Evolutionary conservation across 768 basidiomycete species (phyloP), one percentile per base, ranked within the genome.

Genomic region (Erythrobasidium yunnanense): DNA sequence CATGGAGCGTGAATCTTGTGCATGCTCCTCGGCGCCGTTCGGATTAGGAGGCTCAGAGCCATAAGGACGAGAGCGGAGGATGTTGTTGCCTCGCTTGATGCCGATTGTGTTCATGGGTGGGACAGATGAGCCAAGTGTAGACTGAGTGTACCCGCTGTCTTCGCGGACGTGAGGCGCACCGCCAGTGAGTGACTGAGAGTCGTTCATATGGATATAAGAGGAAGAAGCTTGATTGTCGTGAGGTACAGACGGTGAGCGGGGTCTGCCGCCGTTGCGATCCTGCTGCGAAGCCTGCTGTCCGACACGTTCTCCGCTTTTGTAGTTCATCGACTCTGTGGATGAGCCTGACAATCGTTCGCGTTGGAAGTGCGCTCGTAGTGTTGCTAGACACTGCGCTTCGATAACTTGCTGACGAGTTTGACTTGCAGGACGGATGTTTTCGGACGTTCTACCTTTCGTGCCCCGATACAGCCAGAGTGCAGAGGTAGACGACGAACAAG

Each of bases 171-270:
- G 60, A 52, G 6, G 4, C 11, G 54, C 15, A 55, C 23, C 7
- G 11, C n/a, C 18, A 8, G 27, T 25, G 23, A 11, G 34, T 13
- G 54, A 29, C 8, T 22, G 7, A 25, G 54, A 27, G 13, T 22
- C 15, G 54, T 55, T 55, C 54, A 55, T 55, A 32, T 55, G 54
- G 8, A 55, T 55, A 32, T 55, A 55, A 11, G 54, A 55, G 13
- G 50, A 8, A 45, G n/a, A n/a, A n/a, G n/a, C n/a, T n/a, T n/a
- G n/a, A 11, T 42, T 11, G 11, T 42, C 38, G 38, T 42, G n/a
- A 11, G 38, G 38, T n/a, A n/a, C 38, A n/a, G 38, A 42, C 11
- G 38, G n/a, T 42, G 38, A 42, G 38, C 38, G 38, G 11, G 38
- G 11, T 11, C 38, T n/a, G n/a, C n/a, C n/a, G n/a, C n/a, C n/a